Conservation (phyloP, 2,329 filamentous ascomycete genomes). For the Aureobasidium sp. region DNA sequence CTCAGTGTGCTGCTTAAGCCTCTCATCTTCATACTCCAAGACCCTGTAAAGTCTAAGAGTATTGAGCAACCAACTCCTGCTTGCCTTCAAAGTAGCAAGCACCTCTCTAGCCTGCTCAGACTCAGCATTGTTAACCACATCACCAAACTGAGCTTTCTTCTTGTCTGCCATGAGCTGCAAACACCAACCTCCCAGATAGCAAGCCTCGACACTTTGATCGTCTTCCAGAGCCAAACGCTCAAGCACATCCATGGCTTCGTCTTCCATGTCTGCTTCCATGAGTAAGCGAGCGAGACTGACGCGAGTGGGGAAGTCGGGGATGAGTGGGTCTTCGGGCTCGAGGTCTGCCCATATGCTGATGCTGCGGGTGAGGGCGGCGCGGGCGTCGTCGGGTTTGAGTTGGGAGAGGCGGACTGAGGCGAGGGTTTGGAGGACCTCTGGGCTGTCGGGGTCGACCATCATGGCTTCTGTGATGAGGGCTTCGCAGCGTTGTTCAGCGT, state of each 20-base stretch:
- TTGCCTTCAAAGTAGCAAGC: constrained; percentile 55
- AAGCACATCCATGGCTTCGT: constrained; percentile 75
- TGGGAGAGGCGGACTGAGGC: constrained; percentile 93
- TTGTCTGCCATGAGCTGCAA: constrained; percentile 71
- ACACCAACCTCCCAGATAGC: constrained; percentile 96
- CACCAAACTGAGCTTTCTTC: constrained; percentile 38
- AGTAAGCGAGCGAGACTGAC: constrained; percentile 77
- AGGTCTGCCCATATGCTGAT: constrained; percentile 76
- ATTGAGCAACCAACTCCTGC: constrained; percentile 74
- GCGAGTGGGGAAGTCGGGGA: constrained; percentile 79
- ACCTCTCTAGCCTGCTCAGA: constrained; percentile 17
- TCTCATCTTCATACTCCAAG: constrained; percentile 79
- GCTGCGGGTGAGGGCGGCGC: constrained; percentile 67
- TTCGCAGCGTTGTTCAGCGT: constrained; percentile 85
- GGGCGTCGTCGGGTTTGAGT: constrained; percentile 66
- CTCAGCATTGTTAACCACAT: constrained; percentile 10
- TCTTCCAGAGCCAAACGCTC: constrained; percentile 81
- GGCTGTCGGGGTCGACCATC: constrained; percentile 67
- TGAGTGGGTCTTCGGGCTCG: constrained; percentile 58
- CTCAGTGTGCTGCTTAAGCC: constrained; percentile 63
- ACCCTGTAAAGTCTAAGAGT: constrained; percentile 67
- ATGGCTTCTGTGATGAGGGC: constrained; percentile 83
- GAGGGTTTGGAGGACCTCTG: constrained; percentile 91
- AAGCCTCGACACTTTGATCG: constrained; percentile 88
- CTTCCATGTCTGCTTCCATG: constrained; percentile 83